A percentile compares a stretch with the other conserved stretches of the same genome.
Evolutionary conservation across 2,329 filamentous ascomycete species (phyloP).

Genomic region (Myriosclerotinia scirpicola): DNA sequence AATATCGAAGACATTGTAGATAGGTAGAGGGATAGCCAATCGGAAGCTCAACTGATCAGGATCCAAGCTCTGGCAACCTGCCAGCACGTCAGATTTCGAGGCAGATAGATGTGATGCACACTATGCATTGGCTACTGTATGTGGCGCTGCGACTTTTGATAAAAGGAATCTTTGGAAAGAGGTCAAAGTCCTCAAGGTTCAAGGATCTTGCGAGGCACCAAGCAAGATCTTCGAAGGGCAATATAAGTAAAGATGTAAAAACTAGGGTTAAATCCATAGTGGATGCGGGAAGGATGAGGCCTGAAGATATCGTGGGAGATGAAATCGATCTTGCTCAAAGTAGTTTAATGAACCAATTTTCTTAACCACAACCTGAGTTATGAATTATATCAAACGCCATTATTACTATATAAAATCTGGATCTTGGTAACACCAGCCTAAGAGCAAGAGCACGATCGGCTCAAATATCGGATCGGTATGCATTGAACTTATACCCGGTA

Average conservation of each 20-base stretch:
- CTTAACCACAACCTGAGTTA: not conserved
- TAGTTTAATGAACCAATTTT: conserved; percentile 9
- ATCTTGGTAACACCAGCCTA: conserved; percentile 10
- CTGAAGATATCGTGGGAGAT: conserved; percentile 16
- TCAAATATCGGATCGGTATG: conserved; percentile 11
- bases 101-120: not conserved
- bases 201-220: conserved; percentile 38
- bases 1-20: conserved; percentile 18
- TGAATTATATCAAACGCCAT: conserved; percentile 3
- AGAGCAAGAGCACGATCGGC: conserved; percentile 8
- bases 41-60: not conserved
- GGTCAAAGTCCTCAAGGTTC: conserved; percentile 36
- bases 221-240: conserved; percentile 34
- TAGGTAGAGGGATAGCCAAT: conserved; percentile 12
- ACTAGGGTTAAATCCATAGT: conserved; percentile 15
- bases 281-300: conserved; percentile 28
- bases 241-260: no score
- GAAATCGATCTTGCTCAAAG: conserved; percentile 6
- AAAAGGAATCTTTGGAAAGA: conserved; percentile 29
- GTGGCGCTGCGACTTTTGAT: conserved; percentile 32
- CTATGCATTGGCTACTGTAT: conserved; percentile 23
- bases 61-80: conserved; percentile 2
- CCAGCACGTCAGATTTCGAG: conserved; percentile 19
- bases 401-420: not conserved
- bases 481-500: not conserved